Conservation (phyloP, 371 early-diverging fungal genomes). For the Nosema bombycis region DNA sequence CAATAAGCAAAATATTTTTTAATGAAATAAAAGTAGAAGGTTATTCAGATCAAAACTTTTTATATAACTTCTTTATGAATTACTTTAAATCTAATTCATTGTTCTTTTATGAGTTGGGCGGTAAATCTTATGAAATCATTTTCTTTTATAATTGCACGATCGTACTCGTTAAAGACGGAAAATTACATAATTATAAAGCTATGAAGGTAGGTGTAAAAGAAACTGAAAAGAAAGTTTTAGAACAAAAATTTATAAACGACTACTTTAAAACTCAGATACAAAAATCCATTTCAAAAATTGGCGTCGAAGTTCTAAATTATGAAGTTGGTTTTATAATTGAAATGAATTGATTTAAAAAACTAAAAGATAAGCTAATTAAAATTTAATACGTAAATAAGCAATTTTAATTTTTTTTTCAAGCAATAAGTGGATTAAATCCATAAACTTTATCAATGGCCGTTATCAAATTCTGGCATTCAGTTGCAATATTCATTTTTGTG, state of each 20-base stretch:
- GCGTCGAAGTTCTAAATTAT: constrained; percentile 14
- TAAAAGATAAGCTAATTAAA: too few species aligned
- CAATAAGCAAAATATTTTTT: constrained; percentile 40
- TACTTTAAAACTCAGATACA: constrained; percentile 32
- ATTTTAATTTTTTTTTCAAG: too few species aligned
- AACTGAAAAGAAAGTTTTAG: constrained; percentile 14
- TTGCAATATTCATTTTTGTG: constrained; percentile 21
- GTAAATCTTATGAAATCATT: constrained; percentile 49
- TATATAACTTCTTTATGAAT: constrained; percentile 53
- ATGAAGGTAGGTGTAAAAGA: constrained; percentile 56
- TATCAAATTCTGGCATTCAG: background rate
- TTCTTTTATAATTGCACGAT: constrained; percentile 46
- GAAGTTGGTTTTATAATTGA: constrained; percentile 41
- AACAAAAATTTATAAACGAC: constrained; percentile 26
- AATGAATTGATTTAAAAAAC: background rate
- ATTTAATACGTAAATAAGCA: too few species aligned
- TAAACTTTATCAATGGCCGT: background rate
- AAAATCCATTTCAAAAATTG: constrained; percentile 6
- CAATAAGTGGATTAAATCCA: background rate
- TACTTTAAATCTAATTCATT: constrained; percentile 44
- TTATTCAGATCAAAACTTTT: constrained; percentile 29
- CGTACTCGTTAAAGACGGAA: constrained; percentile 12
- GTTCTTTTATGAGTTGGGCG: constrained; percentile 25
- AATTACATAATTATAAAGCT: constrained; percentile 9
- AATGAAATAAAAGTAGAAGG: constrained; percentile 27